Percentiles rank a stretch among this genome's conserved stretches.
These are phyloP conservation scores for Penicillium sumatraense DNA, from an alignment of 2,329 filamentous ascomycete genomes.

Conservation along the genomic window DNA sequence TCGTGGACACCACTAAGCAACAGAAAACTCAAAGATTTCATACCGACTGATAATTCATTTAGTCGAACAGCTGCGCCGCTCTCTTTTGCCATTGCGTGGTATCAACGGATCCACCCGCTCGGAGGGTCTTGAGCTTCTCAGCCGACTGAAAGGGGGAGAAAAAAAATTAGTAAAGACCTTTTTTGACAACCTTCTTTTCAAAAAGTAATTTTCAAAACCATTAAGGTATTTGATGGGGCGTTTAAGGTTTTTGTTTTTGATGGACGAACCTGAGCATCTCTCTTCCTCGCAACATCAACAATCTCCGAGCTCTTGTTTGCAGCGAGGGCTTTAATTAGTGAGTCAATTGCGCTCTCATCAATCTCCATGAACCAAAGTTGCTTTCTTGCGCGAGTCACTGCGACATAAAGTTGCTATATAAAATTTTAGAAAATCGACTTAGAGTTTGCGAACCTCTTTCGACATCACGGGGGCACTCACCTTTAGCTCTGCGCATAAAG, in stretches of 20 bases:
- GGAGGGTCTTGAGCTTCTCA: slow-evolving; percentile 21
- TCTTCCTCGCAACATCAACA: slow-evolving; percentile 21
- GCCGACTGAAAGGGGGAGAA: neutral
- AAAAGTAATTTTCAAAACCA: too few relatives aligned
- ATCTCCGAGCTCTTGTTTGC: slow-evolving; percentile 4
- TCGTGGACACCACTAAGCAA: too few relatives aligned
- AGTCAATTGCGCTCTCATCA: slow-evolving; percentile 7
- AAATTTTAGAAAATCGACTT: neutral
- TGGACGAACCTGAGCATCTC: slow-evolving; percentile 10
- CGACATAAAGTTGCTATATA: slow-evolving; percentile 35
- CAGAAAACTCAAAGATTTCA: slow-evolving; percentile 3
- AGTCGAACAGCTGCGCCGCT: slow-evolving; percentile 25
- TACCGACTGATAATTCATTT: slow-evolving; percentile 26
- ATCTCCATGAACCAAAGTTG: slow-evolving; percentile 30
- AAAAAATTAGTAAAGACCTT: neutral
- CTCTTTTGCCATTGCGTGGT: slow-evolving; percentile 24
- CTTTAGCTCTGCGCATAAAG: slow-evolving; percentile 20
- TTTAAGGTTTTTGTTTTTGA: too few relatives aligned
- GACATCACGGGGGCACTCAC: neutral
- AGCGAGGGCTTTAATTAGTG: slow-evolving; percentile 21
- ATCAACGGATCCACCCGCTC: slow-evolving; percentile 24
- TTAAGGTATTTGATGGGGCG: too few relatives aligned
- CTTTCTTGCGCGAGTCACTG: slow-evolving; percentile 32
- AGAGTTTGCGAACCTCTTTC: too few relatives aligned
- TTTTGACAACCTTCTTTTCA: neutral